Base-by-base conservation (phyloP, 2,329 filamentous ascomycete species). In the Diplocarpon rosae region DNA sequence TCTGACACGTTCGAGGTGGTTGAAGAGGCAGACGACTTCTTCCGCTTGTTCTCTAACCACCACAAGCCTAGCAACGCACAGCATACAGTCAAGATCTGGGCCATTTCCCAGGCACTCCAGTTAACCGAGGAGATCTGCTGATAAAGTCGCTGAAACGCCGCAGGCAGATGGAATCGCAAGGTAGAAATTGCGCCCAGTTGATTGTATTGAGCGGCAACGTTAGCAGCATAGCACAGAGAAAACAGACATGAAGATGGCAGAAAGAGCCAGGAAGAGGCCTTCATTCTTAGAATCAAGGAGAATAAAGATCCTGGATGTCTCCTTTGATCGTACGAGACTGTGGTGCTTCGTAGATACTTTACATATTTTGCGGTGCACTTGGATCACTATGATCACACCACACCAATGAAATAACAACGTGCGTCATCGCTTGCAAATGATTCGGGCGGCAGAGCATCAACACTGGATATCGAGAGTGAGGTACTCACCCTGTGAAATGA, bases 11-110 rank as follows among this genome's bases (percentile, higher is more conserved):
- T 31, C 40, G 51, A 45, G 31, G 41, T 48, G 35, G 52, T 55
- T 32, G n/a, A 46, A 34, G 37, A 52, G 11, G 47, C 48, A 33
- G 37, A 16, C n/a, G 48, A 47, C 29, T 46, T 52, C 35, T 39
- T 51, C 39, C 45, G 40, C 41, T 39, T 42, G 34, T 46, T 46
- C 32, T 47, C 49, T 33, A 55, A 36, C 48, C 43, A 57, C 52
- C 51, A 60, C 36, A 57, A 41, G 30, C 53, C 49, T 33, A 52
- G 54, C 34, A 55, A 34, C 40, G 59, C 32, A 52, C 35, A 36
- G 47, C 50, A 58, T 28, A 56, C 33, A n/a, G 46, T 48, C 2
- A 50, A 37, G 24, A 56, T 48, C 38, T 52, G 46, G 29, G 51
- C 45, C 51, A 56, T 54, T 17, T 54, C 54, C 52, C 50, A 53